These are phyloP conservation scores for Yamadazyma paraphyllophila DNA, from an alignment of 805 yeast species.

Conservation along the genomic window DNA sequence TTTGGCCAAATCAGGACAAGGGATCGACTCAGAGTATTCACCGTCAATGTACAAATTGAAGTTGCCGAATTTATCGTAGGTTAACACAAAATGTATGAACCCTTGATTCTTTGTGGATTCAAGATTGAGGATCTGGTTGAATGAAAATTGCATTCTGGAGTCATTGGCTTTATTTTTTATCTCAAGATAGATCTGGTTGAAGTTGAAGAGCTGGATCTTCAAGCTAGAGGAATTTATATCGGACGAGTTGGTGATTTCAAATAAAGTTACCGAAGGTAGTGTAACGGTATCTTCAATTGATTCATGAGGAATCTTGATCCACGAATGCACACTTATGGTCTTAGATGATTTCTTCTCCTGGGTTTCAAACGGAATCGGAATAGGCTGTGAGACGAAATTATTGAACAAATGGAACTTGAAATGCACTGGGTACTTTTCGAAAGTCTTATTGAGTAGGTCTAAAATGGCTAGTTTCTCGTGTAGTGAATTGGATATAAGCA, in stretches of 20 bases:
- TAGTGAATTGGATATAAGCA: conserved; percentile 3
- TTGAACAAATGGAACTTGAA: conserved; percentile 30
- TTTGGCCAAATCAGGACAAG: conserved; percentile 33
- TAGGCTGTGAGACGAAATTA: conserved; percentile 13
- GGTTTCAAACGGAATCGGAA: conserved; percentile 23
- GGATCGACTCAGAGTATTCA: conserved; percentile 43
- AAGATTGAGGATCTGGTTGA: conserved; percentile 28
- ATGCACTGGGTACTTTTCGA: conserved; percentile 22
- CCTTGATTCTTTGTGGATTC: conserved; percentile 18
- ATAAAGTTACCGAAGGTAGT: conserved; percentile 15
- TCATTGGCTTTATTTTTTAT: conserved; percentile 22
- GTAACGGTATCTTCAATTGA: conserved; percentile 6
- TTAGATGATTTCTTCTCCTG: conserved; percentile 1
- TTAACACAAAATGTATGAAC: conserved; percentile 32
- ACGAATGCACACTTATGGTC: conserved; percentile 35
- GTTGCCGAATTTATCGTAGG: conserved; percentile 35
- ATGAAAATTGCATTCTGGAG: conserved; percentile 29
- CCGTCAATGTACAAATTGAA: conserved; percentile 51
- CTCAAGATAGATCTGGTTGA: conserved; percentile 30
- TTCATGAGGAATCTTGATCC: conserved; percentile 35
- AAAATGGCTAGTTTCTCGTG: conserved; percentile 17
- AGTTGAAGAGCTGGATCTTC: conserved; percentile 27
- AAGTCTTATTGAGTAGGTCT: conserved; percentile 22
- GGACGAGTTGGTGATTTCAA: conserved; percentile 27
- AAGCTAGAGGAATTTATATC: conserved; percentile 22